A percentile compares a stretch with the other conserved stretches of the same genome.
These are phyloP conservation scores for Myriangium duriaei DNA, from an alignment of 2,329 filamentous ascomycete genomes.

Conservation along the genomic window DNA sequence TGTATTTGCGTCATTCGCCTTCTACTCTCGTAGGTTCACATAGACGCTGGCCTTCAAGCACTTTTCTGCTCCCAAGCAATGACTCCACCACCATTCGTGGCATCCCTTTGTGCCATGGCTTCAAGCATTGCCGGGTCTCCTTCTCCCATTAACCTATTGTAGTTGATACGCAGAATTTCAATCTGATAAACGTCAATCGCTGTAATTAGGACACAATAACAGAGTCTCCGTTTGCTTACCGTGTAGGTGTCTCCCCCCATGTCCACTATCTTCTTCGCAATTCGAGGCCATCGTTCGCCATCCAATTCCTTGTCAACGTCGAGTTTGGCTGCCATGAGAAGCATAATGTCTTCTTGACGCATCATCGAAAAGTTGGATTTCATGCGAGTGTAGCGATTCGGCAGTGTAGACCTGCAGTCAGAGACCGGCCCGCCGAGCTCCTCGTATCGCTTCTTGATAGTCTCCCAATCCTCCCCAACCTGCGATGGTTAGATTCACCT, in stretches of 20 bases:
- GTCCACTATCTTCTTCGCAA: conserved; percentile 22
- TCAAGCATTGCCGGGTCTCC: not conserved
- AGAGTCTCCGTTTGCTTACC: conserved; percentile 2
- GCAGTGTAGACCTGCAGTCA: conserved; percentile 24
- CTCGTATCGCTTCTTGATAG: conserved; percentile 17
- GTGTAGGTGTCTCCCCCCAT: conserved; percentile 23
- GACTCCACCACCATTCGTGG: too few species aligned
- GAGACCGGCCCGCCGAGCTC: conserved; percentile 21
- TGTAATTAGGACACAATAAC: not conserved
- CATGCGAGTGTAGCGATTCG: conserved; percentile 27
- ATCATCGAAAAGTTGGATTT: conserved; percentile 29
- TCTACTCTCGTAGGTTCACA: too few species aligned
- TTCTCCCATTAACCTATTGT: conserved; percentile 1
- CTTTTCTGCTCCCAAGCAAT: too few species aligned
- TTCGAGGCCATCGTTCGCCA: conserved; percentile 27
- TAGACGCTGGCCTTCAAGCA: too few species aligned
- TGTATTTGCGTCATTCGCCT: too few species aligned
- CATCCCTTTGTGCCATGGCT: not conserved
- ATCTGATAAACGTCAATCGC: conserved; percentile 13
- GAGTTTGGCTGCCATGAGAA: conserved; percentile 25
- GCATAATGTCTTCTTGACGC: conserved; percentile 23
- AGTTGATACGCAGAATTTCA: conserved; percentile 10
- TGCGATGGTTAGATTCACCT: not conserved
- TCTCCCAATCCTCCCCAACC: conserved; percentile 15
- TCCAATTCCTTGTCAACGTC: conserved; percentile 29